phyloP scores from a whole-genome alignment of 306 rosid species.

The Cucurbita maxima region DNA sequence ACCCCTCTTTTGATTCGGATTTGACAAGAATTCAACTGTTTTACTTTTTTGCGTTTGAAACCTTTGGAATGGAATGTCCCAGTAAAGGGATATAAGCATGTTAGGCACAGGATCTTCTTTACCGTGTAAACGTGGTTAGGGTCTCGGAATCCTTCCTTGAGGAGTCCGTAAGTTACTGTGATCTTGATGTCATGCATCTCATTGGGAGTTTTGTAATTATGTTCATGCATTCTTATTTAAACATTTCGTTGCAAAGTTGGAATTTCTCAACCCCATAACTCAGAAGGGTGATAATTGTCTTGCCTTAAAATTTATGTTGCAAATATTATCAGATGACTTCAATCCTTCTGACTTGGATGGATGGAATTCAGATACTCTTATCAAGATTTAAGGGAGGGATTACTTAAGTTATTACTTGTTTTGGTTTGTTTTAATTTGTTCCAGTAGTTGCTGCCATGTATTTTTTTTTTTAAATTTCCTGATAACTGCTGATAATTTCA shows the following conservation, averaged over 20 bases:
- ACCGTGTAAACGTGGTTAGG: not conserved
- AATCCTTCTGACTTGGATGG: not conserved
- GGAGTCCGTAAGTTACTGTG: slow-evolving; percentile 6
- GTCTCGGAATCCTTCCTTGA: not conserved
- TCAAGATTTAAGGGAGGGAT: not conserved
- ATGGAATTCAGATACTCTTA: not conserved
- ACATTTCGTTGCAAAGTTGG: not conserved
- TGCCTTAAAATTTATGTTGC: not conserved
- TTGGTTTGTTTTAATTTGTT: not conserved
- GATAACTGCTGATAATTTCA: not conserved
- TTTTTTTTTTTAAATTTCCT: not conserved
- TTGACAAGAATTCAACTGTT: not conserved
- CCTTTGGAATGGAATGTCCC: slow-evolving; percentile 5
- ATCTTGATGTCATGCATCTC: not conserved
- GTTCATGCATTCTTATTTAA: not conserved
- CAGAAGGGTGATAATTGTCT: not conserved
- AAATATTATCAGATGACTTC: not conserved
- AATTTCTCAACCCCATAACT: not conserved
- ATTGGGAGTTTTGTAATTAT: not conserved
- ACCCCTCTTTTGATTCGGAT: not conserved
- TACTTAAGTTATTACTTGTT: not conserved
- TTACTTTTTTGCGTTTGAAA: not conserved
- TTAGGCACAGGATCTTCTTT: slow-evolving; percentile 24
- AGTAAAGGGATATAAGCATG: slow-evolving; percentile 2
- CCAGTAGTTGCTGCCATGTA: not conserved